Conservation (phyloP, 1,139 yeast genomes). For the Wickerhamiella pararugosa region DNA sequence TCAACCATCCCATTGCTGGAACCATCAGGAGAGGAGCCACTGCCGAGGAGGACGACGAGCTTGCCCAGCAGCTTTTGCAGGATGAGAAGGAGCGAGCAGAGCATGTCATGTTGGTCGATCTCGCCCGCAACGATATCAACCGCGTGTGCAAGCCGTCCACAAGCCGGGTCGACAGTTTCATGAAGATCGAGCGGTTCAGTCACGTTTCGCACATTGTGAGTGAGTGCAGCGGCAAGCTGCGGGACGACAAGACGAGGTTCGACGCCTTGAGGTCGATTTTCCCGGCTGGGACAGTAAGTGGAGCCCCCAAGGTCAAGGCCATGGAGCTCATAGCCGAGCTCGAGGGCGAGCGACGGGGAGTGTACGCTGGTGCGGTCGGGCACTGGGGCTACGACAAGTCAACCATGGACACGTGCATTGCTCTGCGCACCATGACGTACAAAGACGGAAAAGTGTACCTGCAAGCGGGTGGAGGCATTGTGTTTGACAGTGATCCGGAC, state of each 20-base stretch:
- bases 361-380: slow-evolving; percentile 99
- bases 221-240: slow-evolving; percentile 80
- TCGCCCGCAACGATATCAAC: slow-evolving; percentile 90
- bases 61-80: slow-evolving; percentile 60
- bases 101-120: slow-evolving; percentile 94
- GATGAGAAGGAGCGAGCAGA: slow-evolving; percentile 90
- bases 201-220: slow-evolving; percentile 95
- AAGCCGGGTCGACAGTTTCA: slow-evolving; percentile 72
- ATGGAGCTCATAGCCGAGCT: slow-evolving; percentile 87
- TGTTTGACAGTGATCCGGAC: slow-evolving; percentile 82
- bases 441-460: slow-evolving; percentile 82
- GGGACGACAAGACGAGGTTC: slow-evolving; percentile 72
- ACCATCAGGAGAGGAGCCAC: slow-evolving; percentile 85
- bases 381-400: slow-evolving; percentile 91
- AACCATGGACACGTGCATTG: slow-evolving; percentile 94
- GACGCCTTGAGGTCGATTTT: slow-evolving; percentile 95
- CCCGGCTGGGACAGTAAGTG: slow-evolving; percentile 98
- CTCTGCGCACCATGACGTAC: slow-evolving; percentile 88
- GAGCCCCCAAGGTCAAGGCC: slow-evolving; percentile 94
- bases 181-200: slow-evolving; percentile 86
- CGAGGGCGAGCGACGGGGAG: slow-evolving; percentile 86
- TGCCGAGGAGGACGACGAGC: slow-evolving; percentile 72
- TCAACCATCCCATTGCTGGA: slow-evolving; percentile 97
- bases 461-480: slow-evolving; percentile 99
- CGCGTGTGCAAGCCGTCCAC: slow-evolving; percentile 81